phyloP scores from a whole-genome alignment of 441 rosid species.

The Jatropha podagrica region DNA sequence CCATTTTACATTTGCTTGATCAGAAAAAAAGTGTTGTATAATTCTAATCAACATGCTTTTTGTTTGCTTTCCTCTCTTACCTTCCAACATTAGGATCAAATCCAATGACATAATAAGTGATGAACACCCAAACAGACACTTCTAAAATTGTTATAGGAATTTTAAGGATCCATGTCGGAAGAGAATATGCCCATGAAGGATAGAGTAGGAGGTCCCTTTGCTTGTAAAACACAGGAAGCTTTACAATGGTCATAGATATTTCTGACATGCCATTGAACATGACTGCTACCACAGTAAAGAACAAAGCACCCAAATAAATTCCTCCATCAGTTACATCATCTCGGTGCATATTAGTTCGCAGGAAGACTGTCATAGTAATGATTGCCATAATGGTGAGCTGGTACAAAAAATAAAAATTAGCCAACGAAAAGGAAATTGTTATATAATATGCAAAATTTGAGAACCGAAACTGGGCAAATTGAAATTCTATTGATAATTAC shows the following conservation, averaged over 20 bases:
- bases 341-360: conserved; percentile 60
- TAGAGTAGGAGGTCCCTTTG: conserved; percentile 72
- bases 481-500: conserved; percentile 32
- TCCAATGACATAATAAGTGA: conserved; percentile 79
- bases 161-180: conserved; percentile 80
- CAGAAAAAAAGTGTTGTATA: neutral
- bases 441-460: neutral
- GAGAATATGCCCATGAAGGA: conserved; percentile 72
- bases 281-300: conserved; percentile 42
- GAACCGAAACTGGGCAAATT: neutral
- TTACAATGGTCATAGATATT: conserved; percentile 65
- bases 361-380: conserved; percentile 55
- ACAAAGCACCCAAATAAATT: conserved; percentile 64
- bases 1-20: conserved; percentile 7
- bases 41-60: neutral
- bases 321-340: conserved; percentile 47
- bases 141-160: conserved; percentile 62
- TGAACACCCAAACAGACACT: conserved; percentile 61
- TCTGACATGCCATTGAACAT: conserved; percentile 81
- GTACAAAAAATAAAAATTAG: neutral
- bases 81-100: conserved; percentile 65
- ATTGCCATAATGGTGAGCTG: conserved; percentile 37
- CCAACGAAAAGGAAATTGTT: neutral
- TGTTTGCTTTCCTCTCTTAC: conserved; percentile 24
- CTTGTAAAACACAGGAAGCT: conserved; percentile 86